These are phyloP conservation scores for Fusarium phyllophilum DNA, from an alignment of 2,329 filamentous ascomycete genomes.

Conservation along the genomic window DNA sequence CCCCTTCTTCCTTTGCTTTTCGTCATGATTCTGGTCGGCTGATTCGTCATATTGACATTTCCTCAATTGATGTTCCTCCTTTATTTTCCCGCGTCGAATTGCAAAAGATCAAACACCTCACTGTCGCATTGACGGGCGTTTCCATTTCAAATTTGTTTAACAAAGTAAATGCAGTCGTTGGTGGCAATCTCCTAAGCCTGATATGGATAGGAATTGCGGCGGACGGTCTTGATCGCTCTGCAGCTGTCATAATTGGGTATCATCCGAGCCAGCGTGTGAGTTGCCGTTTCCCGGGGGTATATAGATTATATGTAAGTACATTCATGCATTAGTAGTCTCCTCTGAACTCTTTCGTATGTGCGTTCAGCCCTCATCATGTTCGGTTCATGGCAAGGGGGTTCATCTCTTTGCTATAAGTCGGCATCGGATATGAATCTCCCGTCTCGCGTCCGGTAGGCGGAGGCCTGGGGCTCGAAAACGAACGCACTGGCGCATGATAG, in stretches of 20 bases:
- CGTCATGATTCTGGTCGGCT: background rate
- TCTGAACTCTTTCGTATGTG: conserved; percentile 1
- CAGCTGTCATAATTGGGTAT: background rate
- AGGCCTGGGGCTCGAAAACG: conserved; percentile 66
- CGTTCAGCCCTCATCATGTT: conserved; percentile 51
- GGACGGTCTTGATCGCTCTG: conserved; percentile 4
- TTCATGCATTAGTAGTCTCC: conserved; percentile 14
- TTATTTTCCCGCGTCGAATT: conserved; percentile 1
- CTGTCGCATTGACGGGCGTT: conserved; percentile 19
- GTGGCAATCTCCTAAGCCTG: background rate
- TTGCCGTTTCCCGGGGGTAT: conserved; percentile 5
- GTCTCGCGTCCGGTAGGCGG: conserved; percentile 59
- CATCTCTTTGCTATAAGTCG: conserved; percentile 53
- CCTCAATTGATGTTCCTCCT: background rate
- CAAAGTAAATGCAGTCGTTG: conserved; percentile 31
- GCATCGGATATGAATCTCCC: conserved; percentile 52
- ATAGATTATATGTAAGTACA: conserved; percentile 20
- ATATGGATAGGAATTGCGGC: background rate
- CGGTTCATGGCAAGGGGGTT: conserved; percentile 68
- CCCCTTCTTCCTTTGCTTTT: background rate
- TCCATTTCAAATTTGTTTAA: conserved; percentile 10
- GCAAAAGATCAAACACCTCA: conserved; percentile 27
- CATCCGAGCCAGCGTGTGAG: background rate
- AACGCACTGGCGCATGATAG: conserved; percentile 64
- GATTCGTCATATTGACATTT: background rate